Evolutionary conservation across 352 stramenopile species (phyloP).

Genomic region (Albugo candida): DNA sequence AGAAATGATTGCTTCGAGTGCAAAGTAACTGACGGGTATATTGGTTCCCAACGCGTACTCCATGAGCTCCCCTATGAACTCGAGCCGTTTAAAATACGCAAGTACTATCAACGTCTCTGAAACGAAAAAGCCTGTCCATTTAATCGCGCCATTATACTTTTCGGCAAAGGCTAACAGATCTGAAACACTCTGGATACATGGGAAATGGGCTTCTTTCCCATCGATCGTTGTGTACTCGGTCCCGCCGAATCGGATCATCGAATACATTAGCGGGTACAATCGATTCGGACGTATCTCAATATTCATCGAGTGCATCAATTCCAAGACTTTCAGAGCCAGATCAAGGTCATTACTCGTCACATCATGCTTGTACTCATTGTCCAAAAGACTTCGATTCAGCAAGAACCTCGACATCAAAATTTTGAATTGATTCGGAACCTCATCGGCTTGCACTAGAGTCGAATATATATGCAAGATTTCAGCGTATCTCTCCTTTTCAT

Average conservation of each 20-base stretch:
- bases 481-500: conserved; percentile 16
- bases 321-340: conserved; percentile 17
- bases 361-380: not conserved
- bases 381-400: conserved; percentile 6
- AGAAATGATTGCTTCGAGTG: conserved; percentile 43
- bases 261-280: conserved; percentile 24
- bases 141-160: conserved; percentile 22
- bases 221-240: conserved; percentile 15
- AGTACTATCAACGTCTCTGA: conserved; percentile 42
- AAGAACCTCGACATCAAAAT: conserved; percentile 40
- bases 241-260: conserved; percentile 16
- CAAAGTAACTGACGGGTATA: conserved; percentile 59
- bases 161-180: conserved; percentile 29
- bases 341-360: conserved; percentile 15
- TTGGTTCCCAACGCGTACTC: conserved; percentile 32
- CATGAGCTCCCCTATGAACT: conserved; percentile 39
- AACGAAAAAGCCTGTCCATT: conserved; percentile 41
- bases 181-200: conserved; percentile 10
- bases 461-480: conserved; percentile 38
- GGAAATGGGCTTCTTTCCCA: too few relatives aligned
- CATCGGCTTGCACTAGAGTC: conserved; percentile 20
- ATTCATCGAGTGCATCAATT: conserved; percentile 15
- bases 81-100: conserved; percentile 21
- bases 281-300: conserved; percentile 38
- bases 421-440: conserved; percentile 21